Evolutionary conservation across 2,329 filamentous ascomycete genomes (phyloP), one percentile per base, ranked within the genome.

Genomic region (Ilyonectria mors-panacis): DNA sequence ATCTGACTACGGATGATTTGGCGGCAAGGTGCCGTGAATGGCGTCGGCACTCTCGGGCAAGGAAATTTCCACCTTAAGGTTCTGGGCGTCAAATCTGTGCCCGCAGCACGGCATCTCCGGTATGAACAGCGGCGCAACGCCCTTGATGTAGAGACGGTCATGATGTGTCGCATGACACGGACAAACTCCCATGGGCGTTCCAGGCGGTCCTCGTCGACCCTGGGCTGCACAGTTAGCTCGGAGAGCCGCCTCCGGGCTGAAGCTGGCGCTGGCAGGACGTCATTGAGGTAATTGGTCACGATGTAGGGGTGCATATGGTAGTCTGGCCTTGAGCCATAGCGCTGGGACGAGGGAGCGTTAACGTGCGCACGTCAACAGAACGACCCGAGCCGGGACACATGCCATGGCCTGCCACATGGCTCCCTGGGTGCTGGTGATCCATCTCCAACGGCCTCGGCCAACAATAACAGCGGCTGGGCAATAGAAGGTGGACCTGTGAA

Each of bases 371-470:
- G 63, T 59, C 65, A 67, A 60, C 54, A 44, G 57, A 65, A 35
- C 68, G 55, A 68, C 57, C 60, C 63, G 63, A 59, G 54, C 59
- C 58, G 60, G 67, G 57, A 62, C 65, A 64, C 50, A 47, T 51
- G 61, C 65, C 59, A 59, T 73, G 5, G 26, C 26, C 26, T 26
- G 70, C 73, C 73, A 74, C 73, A 74, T 70, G 70, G 71, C 65
- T 58, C 58, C 59, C 67, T 66, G 61, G 59, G 55, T 58, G 51
- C 21, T 30, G 50, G 57, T 48, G 42, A 37, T 51, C 57, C 63
- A 70, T 58, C 33, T 35, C 37, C 51, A 54, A 48, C 54, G 60
- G 35, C 35, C 30, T 26, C 30, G 47, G 30, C 58, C 65, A 73
- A 67, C 65, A 55, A 66, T 35, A 70, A 48, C 35, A 23, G 58